Conservation (phyloP, 306 rosid species). For the Fragaria iinumae region DNA sequence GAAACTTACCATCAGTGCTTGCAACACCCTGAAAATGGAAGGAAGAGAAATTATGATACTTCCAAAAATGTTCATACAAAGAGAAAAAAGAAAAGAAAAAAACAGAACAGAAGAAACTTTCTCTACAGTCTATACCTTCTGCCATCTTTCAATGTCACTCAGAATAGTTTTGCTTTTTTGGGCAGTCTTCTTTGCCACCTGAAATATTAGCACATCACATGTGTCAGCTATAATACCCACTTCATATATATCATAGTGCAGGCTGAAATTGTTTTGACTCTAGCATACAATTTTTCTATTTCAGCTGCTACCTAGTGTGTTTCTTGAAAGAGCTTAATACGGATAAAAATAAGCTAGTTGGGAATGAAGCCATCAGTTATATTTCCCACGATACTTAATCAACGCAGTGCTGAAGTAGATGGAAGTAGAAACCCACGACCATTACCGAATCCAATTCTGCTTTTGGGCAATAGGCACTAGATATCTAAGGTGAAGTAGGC, state of each 20-base stretch:
- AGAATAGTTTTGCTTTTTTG: conserved; percentile 77
- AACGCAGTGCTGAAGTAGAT: neutral
- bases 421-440: neutral
- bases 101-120: conserved; percentile 6
- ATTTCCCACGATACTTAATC: neutral
- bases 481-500: neutral
- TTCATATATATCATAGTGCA: neutral
- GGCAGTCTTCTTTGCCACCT: conserved; percentile 97
- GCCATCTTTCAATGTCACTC: conserved; percentile 98
- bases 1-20: conserved; percentile 80
- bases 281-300: neutral
- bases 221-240: neutral
- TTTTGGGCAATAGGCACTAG: neutral
- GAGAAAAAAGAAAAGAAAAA: neutral
- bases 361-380: neutral
- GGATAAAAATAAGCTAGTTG: neutral
- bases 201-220: conserved; percentile 19
- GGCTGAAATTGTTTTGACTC: neutral
- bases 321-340: neutral
- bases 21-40: conserved; percentile 81
- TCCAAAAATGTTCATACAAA: neutral
- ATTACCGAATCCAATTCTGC: neutral
- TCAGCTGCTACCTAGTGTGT: neutral
- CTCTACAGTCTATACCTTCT: conserved; percentile 63
- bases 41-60: conserved; percentile 19